Base-by-base conservation (phyloP, 192 early-diverging fungal species). In the Powellomyces hirtus region DNA sequence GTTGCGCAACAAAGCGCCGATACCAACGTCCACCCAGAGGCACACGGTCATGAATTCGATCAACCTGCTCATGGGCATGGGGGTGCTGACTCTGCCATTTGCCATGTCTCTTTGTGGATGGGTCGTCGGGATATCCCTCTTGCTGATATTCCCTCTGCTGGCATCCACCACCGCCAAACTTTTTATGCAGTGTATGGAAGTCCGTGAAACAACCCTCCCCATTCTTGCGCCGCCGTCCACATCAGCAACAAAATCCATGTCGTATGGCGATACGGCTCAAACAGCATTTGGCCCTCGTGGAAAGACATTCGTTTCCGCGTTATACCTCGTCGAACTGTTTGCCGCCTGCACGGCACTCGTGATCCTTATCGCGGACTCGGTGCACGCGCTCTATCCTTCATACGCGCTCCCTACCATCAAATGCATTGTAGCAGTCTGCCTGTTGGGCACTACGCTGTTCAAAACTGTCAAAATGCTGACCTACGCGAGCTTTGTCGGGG, bases 31-130 rank as follows among this genome's bases (percentile, higher is more conserved):
- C 1, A 22, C 56, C 29, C 5, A 26, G 8, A 33, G n/a, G 2
- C 67, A 69, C 26, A 91, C 72, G 1, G 46, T 50, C 2, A 26
- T 88, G 55, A 88, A 88, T 61, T 76, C 75, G 4, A 76, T 88
- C 49, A 88, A 88, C 57, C 80, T 88, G 24, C 69, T 88, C 29
- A 88, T 87, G 60, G 86, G 86, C 24, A 81, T 90, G 59, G 89
- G 84, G 35, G 83, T 90, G 40, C 64, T 90, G 16, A 72, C 87
- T 10, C 64, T 90, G 8, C 89, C 89, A 2, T 77, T 83, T 30
- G 84, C 80, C 6, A 75, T 90, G 36, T 74, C 76, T 14, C 74
- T 77, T 38, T 68, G 85, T 2, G 89, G 89, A 31, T 90, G 87
- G 86, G 65, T 74, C 3, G 44, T 83, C 40, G 89, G 89, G 29